phyloP scores from a whole-genome alignment of 1,139 yeast species.

The Yamadazyma dendronema region DNA sequence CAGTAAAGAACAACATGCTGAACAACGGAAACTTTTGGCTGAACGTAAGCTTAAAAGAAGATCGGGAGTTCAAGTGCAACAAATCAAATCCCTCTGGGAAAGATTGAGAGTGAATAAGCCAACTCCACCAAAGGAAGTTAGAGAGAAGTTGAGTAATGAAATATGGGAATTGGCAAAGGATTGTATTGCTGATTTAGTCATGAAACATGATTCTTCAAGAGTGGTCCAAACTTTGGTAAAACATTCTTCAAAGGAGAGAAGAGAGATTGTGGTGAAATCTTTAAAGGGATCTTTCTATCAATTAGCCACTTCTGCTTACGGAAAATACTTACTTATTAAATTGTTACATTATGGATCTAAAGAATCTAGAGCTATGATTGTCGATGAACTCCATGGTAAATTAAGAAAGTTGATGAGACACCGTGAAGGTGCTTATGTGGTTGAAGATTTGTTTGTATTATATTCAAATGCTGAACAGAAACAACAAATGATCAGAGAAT shows the following conservation, averaged over 20 bases:
- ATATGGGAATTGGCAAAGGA: conserved; percentile 82
- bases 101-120: conserved; percentile 82
- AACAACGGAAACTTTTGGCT: conserved; percentile 72
- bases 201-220: conserved; percentile 96
- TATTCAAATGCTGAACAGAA: conserved; percentile 84
- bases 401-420: conserved; percentile 92
- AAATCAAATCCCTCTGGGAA: conserved; percentile 89
- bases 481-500: conserved; percentile 89
- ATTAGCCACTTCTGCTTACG: conserved; percentile 89
- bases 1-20: conserved; percentile 73
- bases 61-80: conserved; percentile 81
- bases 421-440: conserved; percentile 98
- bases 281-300: conserved; percentile 77
- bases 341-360: conserved; percentile 89
- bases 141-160: conserved; percentile 79
- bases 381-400: conserved; percentile 86
- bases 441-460: conserved; percentile 86
- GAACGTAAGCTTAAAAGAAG: conserved; percentile 88
- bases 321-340: conserved; percentile 86
- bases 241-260: conserved; percentile 76
- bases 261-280: conserved; percentile 66
- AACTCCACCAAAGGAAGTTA: conserved; percentile 72
- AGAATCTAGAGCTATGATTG: conserved; percentile 68
- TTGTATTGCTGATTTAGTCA: conserved; percentile 75
- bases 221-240: conserved; percentile 93